Conservation (phyloP, 1,139 yeast genomes). For the Diutina rugosa region DNA sequence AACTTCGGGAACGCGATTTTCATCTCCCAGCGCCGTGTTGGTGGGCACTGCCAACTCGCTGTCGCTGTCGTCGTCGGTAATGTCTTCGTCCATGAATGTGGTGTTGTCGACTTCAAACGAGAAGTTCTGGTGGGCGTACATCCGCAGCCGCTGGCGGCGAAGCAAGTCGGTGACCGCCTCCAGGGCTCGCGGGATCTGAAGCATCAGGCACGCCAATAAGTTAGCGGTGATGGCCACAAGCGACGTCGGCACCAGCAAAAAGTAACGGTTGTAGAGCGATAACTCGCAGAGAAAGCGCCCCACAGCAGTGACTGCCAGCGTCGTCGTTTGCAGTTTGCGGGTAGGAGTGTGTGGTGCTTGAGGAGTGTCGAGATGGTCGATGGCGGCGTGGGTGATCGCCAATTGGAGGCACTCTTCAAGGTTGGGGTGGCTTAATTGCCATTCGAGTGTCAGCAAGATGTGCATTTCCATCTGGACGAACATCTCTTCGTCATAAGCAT, state of each 20-base stretch:
- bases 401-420: constrained; percentile 51
- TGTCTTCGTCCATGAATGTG: not conserved
- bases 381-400: constrained; percentile 21
- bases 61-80: constrained; percentile 1
- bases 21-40: constrained; percentile 6
- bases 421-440: constrained; percentile 60
- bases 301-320: constrained; percentile 35
- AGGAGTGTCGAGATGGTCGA: constrained; percentile 3
- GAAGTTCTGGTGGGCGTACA: constrained; percentile 7
- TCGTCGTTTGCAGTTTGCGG: constrained; percentile 19
- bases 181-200: constrained; percentile 30
- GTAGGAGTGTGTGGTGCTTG: constrained; percentile 3
- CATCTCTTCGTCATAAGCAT: constrained; percentile 80
- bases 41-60: not conserved
- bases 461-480: constrained; percentile 94
- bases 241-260: constrained; percentile 49
- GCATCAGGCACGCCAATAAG: constrained; percentile 58
- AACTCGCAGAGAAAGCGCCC: constrained; percentile 65
- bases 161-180: constrained; percentile 15
- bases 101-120: constrained; percentile 3
- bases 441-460: constrained; percentile 68
- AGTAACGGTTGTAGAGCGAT: constrained; percentile 59
- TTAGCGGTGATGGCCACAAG: constrained; percentile 59
- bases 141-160: constrained; percentile 3
- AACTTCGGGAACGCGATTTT: constrained; percentile 31